These are phyloP conservation scores for Amniculicola lignicola DNA, from an alignment of 495 filamentous ascomycete species.

Conservation along the genomic window DNA sequence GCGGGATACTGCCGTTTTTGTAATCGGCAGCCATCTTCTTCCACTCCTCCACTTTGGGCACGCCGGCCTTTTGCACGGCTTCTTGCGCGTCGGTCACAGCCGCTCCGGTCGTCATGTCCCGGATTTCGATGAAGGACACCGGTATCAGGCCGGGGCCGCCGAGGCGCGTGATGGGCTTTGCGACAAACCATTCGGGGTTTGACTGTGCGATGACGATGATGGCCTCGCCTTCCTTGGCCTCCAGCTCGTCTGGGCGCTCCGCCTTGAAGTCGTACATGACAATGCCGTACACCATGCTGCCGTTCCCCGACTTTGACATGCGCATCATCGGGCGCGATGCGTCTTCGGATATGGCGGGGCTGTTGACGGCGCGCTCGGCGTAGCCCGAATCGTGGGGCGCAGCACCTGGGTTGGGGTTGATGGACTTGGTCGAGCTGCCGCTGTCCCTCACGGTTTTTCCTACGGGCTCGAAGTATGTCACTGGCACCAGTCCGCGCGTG, in stretches of 20 bases:
- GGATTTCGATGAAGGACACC: constrained; percentile 93
- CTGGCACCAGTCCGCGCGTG: constrained; percentile 87
- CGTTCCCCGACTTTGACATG: constrained; percentile 56
- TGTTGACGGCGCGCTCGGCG: constrained; percentile 52
- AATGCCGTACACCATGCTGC: constrained; percentile 91
- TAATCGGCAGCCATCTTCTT: constrained; percentile 99
- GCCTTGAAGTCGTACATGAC: constrained; percentile 97
- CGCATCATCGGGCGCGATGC: constrained; percentile 43
- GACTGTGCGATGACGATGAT: constrained; percentile 99
- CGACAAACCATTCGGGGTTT: constrained; percentile 99
- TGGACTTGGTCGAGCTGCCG: constrained; percentile 67
- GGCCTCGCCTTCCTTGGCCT: constrained; percentile 89
- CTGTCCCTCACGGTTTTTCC: constrained; percentile 88
- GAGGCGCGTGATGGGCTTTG: constrained; percentile 92
- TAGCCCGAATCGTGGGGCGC: constrained; percentile 72
- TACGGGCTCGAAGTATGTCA: constrained; percentile 85
- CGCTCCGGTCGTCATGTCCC: constrained; percentile 85
- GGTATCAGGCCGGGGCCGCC: constrained; percentile 94
- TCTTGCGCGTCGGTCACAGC: constrained; percentile 79
- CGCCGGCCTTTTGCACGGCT: constrained; percentile 82
- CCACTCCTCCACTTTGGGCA: constrained; percentile 98
- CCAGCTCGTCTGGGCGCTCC: constrained; percentile 89
- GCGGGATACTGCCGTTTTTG: constrained; percentile 96
- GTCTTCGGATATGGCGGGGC: constrained; percentile 34
- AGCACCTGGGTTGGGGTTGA: constrained; percentile 7